Percentiles rank a stretch among this genome's conserved stretches.
Evolutionary conservation across 176 grass and related monocot genomes (phyloP).

Genomic region (Rhynchospora tenuis): DNA sequence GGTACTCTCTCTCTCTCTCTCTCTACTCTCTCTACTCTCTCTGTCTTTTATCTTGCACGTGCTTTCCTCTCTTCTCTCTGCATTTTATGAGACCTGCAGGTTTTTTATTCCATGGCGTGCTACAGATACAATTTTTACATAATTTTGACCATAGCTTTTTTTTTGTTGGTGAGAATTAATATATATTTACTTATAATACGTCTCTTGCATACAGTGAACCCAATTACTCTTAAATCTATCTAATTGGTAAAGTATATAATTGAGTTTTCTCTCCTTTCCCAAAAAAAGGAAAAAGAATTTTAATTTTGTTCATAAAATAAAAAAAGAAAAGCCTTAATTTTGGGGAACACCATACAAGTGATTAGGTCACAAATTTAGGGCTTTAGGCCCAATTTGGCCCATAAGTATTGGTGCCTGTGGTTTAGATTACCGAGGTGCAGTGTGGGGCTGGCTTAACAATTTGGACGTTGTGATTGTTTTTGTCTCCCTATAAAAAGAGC

Average conservation of each 20-base stretch:
- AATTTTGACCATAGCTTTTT: background rate
- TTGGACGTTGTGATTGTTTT: no score
- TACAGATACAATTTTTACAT: background rate
- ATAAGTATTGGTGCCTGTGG: background rate
- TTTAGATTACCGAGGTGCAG: background rate
- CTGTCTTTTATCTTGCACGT: background rate
- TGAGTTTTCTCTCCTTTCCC: background rate
- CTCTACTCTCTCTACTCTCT: background rate
- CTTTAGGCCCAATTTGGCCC: background rate
- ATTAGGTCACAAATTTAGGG: background rate
- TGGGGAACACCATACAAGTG: background rate
- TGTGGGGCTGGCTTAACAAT: no score
- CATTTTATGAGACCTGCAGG: background rate
- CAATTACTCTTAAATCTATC: background rate
- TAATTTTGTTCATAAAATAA: background rate
- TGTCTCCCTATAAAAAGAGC: no score
- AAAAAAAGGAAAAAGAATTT: background rate
- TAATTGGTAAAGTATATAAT: background rate
- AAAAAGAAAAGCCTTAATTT: background rate
- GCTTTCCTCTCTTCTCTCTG: background rate
- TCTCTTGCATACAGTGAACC: background rate
- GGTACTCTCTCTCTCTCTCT: slow-evolving; percentile 25
- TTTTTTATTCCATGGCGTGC: background rate
- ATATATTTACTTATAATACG: background rate
- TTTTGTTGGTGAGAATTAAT: background rate